Evolutionary conservation across 2,329 filamentous ascomycete genomes (phyloP).

Genomic region (Sclerotinia spermophila): DNA sequence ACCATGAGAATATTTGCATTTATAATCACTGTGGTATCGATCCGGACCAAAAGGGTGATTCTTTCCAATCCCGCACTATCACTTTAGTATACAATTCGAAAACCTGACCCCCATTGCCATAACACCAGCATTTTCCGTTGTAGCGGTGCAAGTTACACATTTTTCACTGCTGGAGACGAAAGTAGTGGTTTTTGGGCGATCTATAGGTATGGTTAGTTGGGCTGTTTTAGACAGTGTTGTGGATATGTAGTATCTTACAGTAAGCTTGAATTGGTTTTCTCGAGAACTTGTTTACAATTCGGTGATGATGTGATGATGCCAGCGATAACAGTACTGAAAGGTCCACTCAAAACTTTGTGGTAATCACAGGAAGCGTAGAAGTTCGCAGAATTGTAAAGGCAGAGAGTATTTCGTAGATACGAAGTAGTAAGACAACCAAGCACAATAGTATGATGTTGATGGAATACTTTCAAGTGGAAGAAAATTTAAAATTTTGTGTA

Average conservation of each 20-base stretch:
- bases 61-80: not conserved
- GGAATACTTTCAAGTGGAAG: not conserved
- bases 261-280: not conserved
- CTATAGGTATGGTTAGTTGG: not conserved
- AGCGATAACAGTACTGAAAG: not conserved
- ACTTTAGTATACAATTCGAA: rapidly evolving
- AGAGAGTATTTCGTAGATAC: not conserved
- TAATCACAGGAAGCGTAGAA: not conserved
- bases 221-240: not conserved
- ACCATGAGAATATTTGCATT: no score
- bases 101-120: not conserved
- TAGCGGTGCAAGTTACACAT: not conserved
- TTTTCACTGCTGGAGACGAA: not conserved
- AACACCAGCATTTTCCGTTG: not conserved
- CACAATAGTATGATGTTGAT: not conserved
- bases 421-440: not conserved
- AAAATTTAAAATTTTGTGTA: not conserved
- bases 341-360: not conserved
- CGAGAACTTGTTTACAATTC: not conserved
- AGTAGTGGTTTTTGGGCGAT: not conserved
- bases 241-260: not conserved
- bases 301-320: not conserved
- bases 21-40: no score
- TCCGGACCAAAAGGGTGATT: no score
- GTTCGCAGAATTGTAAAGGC: not conserved